Base-by-base conservation (phyloP, 2,329 filamentous ascomycete genomes). In the Hymenoscyphus infarciens region DNA sequence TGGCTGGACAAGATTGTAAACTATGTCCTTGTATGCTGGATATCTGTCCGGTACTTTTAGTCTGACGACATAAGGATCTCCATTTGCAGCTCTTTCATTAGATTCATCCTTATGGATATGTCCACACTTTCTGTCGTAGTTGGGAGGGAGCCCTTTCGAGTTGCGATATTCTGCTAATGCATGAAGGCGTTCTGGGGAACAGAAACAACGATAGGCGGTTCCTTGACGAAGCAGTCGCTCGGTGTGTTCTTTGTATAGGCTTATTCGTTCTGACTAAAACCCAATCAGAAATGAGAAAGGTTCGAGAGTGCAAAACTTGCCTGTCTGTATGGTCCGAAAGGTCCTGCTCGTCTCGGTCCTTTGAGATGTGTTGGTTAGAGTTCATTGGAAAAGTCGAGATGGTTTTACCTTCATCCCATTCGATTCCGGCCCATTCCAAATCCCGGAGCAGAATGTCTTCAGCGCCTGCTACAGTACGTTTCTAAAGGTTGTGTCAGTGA, bases 201-300 rank as follows among this genome's bases (percentile, higher is more conserved):
- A 99, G 79, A 99, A 99, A 76, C 95, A 99, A 66, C 94, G 87
- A 75, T 98, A 99, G 6, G 92, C 95, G 64, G 88, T 83, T 10
- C 87, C 90, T 7, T 82, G 81, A 4, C 86, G 76, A 3, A 99
- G 75, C 13, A 99, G 81, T 13, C 83, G 77, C 52, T 89, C 75
- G 6, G 89, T 87, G 73, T 97, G 86, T 61, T 86, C 75, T 66
- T 82, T 81, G 74, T 99, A 98, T 16, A 91, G 78, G 1, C 79
- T 75, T 1, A 91, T 86, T 61, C 95, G 83, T 74, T 97, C 86
- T 1, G 95, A 98, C 85, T 96, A 66, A n/a, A 52, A 10, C 57
- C 31, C 22, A 38, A 29, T 63, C 67, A 71, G 69, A 55, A 49
- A 57, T 35, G 59, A 25, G 22, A 54, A 16, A 62, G 25, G 15